Evolutionary conservation across 176 grass and related monocot species (phyloP), one percentile per base, ranked within the genome.

Genomic region (Bolboschoenus planiculmis): DNA sequence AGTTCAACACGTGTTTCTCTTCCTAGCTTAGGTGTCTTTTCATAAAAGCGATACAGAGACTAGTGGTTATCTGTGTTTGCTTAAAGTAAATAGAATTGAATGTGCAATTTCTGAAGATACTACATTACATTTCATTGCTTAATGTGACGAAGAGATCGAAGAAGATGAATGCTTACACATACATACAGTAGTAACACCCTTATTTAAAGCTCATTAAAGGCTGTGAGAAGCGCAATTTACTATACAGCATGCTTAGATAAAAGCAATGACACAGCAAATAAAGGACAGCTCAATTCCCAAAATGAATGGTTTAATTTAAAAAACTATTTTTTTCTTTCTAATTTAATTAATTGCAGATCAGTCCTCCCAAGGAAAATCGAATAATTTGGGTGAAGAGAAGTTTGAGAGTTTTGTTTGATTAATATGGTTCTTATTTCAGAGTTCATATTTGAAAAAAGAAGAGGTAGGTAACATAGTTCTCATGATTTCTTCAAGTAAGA

Each of bases 1-100:
- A 63, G 37, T 66, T 66, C 36, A 65, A 82, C 80, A 82, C 40
- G 80, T 82, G 58, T 82, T 82, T 82, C 80, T 82, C 80, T 82
- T 82, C 43, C 4, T 66, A 82, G 56, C 58, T 82, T 63, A 82
- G 57, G 43, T 50, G 80, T 82, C 80, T 82, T 82, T 82, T 82
- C 80, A 82, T 80, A 37, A 77, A 77, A 77, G 72, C 72, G 1
- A 53, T n/a, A 18, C 27, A 33, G 44, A 74, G 40, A 46, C 21
- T 0, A 53, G 50, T 18, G 5, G 1, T 7, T 70, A 36, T 5
- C 37, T 24, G 8, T 77, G 72, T 31, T 51, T 53, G 46, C 72
- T 77, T 77, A 16, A 77, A 77, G 46, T 77, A 77, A 53, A 53
- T n/a, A n/a, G n/a, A n/a, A n/a, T n/a, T n/a, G n/a, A n/a, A 72